phyloP scores from a whole-genome alignment of 2,329 filamentous ascomycete genomes.

The Aureobasidium sp. region DNA sequence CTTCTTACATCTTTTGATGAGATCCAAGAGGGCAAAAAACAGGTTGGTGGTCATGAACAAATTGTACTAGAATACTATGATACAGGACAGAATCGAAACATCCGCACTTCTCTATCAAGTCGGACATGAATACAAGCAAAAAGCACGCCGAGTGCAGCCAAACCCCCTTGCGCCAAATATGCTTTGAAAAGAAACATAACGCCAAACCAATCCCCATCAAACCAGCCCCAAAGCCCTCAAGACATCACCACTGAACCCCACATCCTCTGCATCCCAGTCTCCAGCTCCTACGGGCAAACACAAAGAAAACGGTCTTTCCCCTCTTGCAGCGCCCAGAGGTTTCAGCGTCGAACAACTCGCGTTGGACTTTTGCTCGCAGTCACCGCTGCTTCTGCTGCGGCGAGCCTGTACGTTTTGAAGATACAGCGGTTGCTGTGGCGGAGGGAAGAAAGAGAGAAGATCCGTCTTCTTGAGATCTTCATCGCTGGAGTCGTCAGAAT shows the following conservation, averaged over 20 bases:
- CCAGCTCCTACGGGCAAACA: not conserved
- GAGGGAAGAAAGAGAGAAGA: not conserved
- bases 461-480: not conserved
- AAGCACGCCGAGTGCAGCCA: too few relatives aligned
- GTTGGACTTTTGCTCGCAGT: not conserved
- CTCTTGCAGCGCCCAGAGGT: not conserved
- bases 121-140: too few relatives aligned
- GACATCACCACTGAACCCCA: not conserved
- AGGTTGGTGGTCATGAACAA: too few relatives aligned
- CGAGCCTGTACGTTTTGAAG: not conserved
- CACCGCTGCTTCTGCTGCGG: not conserved
- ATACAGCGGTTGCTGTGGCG: not conserved
- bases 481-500: not conserved
- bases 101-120: too few relatives aligned
- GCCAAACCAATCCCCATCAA: not conserved
- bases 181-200: too few relatives aligned
- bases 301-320: not conserved
- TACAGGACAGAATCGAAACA: too few relatives aligned
- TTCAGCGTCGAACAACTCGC: not conserved
- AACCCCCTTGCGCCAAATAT: too few relatives aligned
- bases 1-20: too few relatives aligned
- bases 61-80: too few relatives aligned
- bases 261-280: not conserved
- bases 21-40: too few relatives aligned
- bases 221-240: slow-evolving; percentile 9